Evolutionary conservation across 768 basidiomycete species (phyloP).

Genomic region (Pilatotrama ljubarskyi): DNA sequence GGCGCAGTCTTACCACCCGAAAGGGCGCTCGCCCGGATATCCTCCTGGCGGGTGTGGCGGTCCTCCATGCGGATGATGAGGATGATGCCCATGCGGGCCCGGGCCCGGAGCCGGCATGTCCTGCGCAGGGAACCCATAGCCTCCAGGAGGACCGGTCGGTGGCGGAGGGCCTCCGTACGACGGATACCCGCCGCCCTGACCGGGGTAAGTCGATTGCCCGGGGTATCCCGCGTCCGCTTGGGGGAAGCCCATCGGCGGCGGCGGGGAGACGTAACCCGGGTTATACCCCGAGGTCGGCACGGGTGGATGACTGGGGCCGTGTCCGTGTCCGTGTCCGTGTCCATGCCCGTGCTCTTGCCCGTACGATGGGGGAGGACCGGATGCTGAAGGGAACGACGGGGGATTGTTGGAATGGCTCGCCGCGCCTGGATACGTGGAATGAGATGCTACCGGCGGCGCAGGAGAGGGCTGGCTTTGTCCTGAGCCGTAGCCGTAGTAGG

Average conservation of each 20-base stretch:
- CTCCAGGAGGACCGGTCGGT: conserved; percentile 11
- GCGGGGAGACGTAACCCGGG: conserved; percentile 13
- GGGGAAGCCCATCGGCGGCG: conserved; percentile 8
- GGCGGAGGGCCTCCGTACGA: conserved; percentile 6
- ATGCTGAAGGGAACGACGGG: conserved; percentile 3
- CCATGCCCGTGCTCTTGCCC: not conserved
- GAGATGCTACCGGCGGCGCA: not conserved
- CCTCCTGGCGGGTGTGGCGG: conserved; percentile 3
- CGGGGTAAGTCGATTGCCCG: conserved; percentile 8
- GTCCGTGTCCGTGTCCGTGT: not conserved
- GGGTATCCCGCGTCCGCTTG: conserved; percentile 7
- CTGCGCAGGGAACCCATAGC: conserved; percentile 13
- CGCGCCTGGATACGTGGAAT: conserved; percentile 8
- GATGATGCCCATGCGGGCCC: conserved; percentile 7
- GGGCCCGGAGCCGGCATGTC: conserved; percentile 6
- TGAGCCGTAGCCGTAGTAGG: conserved; percentile 15
- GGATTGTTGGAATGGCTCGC: not conserved
- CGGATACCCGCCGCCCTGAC: conserved; percentile 1
- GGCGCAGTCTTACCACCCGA: not conserved
- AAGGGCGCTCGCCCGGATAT: conserved; percentile 2
- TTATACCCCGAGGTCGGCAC: conserved; percentile 8
- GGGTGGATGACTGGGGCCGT: not conserved
- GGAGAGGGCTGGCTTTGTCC: conserved; percentile 1
- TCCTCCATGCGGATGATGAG: conserved; percentile 2
- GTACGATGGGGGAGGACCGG: not conserved